Percentiles rank a stretch among this genome's conserved stretches.
Evolutionary conservation across 768 basidiomycete species (phyloP).

Genomic region (Coprinopsis marcescibilis): DNA sequence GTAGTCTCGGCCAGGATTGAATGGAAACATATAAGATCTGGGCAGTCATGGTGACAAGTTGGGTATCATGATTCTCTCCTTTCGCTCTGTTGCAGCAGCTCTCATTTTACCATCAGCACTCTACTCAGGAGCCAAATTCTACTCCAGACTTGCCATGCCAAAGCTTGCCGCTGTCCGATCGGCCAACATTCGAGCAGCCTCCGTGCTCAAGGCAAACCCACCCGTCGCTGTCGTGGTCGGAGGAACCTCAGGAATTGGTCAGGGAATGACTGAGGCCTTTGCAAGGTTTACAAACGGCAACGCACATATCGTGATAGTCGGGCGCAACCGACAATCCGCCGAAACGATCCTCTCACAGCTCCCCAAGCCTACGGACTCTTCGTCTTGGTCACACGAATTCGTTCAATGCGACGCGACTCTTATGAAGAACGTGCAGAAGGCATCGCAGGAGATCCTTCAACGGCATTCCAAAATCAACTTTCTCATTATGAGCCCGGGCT

Average conservation of each 20-base stretch:
- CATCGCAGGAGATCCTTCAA: slow-evolving; percentile 26
- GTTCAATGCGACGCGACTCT: slow-evolving; percentile 39
- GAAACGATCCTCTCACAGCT: slow-evolving; percentile 30
- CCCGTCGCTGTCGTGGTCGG: slow-evolving; percentile 29
- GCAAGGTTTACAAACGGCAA: slow-evolving; percentile 36
- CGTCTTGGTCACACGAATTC: slow-evolving; percentile 29
- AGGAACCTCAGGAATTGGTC: slow-evolving; percentile 35
- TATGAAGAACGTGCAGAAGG: slow-evolving; percentile 37
- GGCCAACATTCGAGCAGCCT: slow-evolving; percentile 20
- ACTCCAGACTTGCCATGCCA: too few relatives aligned
- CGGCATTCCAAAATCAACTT: slow-evolving; percentile 44
- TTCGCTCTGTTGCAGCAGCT: too few relatives aligned
- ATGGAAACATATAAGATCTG: too few relatives aligned
- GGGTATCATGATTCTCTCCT: too few relatives aligned
- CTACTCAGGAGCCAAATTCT: too few relatives aligned
- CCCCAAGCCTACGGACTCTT: slow-evolving; percentile 22
- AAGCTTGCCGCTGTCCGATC: slow-evolving; percentile 19
- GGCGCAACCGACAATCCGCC: slow-evolving; percentile 37
- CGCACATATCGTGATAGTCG: slow-evolving; percentile 39
- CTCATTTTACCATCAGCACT: too few relatives aligned
- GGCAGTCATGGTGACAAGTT: too few relatives aligned
- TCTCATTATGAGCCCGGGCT: slow-evolving; percentile 40
- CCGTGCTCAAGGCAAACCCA: slow-evolving; percentile 13
- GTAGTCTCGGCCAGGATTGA: too few relatives aligned
- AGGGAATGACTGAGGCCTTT: slow-evolving; percentile 34